A percentile compares a stretch with the other conserved stretches of the same genome.
These are phyloP conservation scores for Caryopteris hybrid DNA, from an alignment of 305 asterid species.

Conservation along the genomic window DNA sequence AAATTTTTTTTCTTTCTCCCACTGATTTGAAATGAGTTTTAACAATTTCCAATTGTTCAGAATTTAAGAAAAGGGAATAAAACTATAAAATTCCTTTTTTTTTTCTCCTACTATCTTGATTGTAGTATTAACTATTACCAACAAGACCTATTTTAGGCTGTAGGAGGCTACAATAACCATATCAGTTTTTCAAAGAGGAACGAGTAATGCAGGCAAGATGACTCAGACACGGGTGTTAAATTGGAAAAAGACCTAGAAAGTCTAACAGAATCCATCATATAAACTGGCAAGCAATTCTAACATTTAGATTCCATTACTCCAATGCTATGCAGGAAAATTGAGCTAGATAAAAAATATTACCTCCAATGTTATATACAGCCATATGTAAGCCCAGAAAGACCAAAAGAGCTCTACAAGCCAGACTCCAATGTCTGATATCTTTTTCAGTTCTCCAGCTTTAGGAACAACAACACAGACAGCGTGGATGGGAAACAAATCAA, in stretches of 20 bases:
- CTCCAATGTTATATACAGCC: slow-evolving; percentile 81
- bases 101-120: not conserved
- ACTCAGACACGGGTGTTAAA: not conserved
- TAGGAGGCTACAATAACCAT: not conserved
- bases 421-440: slow-evolving; percentile 83
- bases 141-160: not conserved
- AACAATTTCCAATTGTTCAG: not conserved
- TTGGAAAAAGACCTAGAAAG: not conserved
- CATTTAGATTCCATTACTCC: not conserved
- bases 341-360: slow-evolving; percentile 32
- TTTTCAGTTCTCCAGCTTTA: slow-evolving; percentile 74
- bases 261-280: not conserved
- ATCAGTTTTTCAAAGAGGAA: slow-evolving; percentile 2
- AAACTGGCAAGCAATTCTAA: not conserved
- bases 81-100: not conserved
- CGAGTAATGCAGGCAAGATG: not conserved
- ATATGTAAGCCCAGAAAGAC: slow-evolving; percentile 95
- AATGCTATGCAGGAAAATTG: not conserved
- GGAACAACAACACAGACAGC: slow-evolving; percentile 93
- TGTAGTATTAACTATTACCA: not conserved
- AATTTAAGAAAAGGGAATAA: not conserved
- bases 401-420: slow-evolving; percentile 92
- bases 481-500: slow-evolving; percentile 88
- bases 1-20: not conserved
- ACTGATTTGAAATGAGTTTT: not conserved